Conservation (phyloP, 176 grass and related monocot species). For the Phragmites australis region DNA sequence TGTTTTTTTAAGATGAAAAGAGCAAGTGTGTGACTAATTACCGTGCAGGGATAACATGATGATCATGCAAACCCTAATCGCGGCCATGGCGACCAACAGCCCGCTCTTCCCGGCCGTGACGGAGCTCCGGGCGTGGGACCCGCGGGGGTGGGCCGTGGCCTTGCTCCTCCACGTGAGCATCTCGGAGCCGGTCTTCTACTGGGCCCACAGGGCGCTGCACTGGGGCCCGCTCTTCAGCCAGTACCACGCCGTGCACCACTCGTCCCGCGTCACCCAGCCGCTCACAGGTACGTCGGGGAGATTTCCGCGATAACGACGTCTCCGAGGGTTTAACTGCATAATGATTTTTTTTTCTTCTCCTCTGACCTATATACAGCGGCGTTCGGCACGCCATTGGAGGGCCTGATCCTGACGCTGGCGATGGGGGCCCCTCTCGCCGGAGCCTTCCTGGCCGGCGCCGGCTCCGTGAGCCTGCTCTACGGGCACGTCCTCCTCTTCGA, state of each 20-base stretch:
- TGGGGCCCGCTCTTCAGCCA: slow-evolving; percentile 50
- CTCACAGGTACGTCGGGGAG: slow-evolving; percentile 50
- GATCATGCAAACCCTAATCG: slow-evolving; percentile 70
- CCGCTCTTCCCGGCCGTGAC: slow-evolving; percentile 32
- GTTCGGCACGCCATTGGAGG: slow-evolving; percentile 83
- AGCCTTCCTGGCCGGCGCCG: slow-evolving; percentile 55
- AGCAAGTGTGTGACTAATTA: not conserved
- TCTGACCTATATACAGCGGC: slow-evolving; percentile 39
- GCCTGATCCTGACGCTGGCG: slow-evolving; percentile 56
- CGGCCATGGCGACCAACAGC: slow-evolving; percentile 36
- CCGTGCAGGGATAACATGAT: slow-evolving; percentile 80
- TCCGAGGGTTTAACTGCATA: not conserved
- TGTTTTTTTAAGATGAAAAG: not conserved
- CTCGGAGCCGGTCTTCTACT: slow-evolving; percentile 75
- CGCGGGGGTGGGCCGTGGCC: slow-evolving; percentile 50
- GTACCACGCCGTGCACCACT: slow-evolving; percentile 70
- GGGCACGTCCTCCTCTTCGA: slow-evolving; percentile 69
- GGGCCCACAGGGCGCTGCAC: slow-evolving; percentile 67
- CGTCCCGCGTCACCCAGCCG: slow-evolving; percentile 61
- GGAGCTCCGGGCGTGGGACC: slow-evolving; percentile 28
- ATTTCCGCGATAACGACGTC: not conserved
- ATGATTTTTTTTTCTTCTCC: not conserved
- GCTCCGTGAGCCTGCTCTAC: slow-evolving; percentile 75
- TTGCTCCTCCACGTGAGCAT: slow-evolving; percentile 61
- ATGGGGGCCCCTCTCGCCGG: slow-evolving; percentile 62